Base-by-base conservation (phyloP, 208 protist genomes). In the Naegleria gruberi region DNA sequence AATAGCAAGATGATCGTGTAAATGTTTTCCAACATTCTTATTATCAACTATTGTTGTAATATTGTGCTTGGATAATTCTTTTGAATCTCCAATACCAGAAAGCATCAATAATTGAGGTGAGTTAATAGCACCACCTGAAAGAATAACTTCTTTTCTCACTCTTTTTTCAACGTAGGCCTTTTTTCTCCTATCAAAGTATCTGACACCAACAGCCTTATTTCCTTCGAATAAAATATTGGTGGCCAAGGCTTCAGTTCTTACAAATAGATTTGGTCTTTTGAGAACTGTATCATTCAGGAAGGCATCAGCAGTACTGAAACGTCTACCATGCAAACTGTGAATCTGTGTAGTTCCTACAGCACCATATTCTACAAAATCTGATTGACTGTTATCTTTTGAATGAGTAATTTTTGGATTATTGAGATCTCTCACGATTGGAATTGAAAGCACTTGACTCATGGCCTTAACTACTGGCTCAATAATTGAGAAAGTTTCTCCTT, bases 41-140 rank as follows among this genome's bases (percentile, higher is more conserved):
- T 92, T 86, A 47, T 93, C 74, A 40, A 43, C 2, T 45, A 91
- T 85, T 41, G 86, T 42, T 30, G 26, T 0, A 77, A 93, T 92
- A n/a, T 89, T 83, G 12, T 90, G 17, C 42, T 91, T 87, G 1
- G 89, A 10, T 15, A 94, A 88, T 40, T 92, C 40, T 47, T 92
- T 65, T 37, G 12, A 1, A 15, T 91, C 89, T 51, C 95, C 95
- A 87, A 96, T 90, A 43, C 95, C 95, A 37, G 57, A 91, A 7
- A 94, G 82, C 89, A 94, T 83, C 1, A 96, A 90, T 8, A 95
- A 65, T 47, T 95, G 93, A 77, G 95, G 95, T 65, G 93, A 91
- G 34, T 93, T 86, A 15, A 96, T 65, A 8, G 95, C 82, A 73
- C 95, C 95, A 10, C 91, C 92, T 1, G 90, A 82, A 0, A 96